phyloP scores from a whole-genome alignment of 2,329 filamentous ascomycete species.

The Fusarium beomiforme region DNA sequence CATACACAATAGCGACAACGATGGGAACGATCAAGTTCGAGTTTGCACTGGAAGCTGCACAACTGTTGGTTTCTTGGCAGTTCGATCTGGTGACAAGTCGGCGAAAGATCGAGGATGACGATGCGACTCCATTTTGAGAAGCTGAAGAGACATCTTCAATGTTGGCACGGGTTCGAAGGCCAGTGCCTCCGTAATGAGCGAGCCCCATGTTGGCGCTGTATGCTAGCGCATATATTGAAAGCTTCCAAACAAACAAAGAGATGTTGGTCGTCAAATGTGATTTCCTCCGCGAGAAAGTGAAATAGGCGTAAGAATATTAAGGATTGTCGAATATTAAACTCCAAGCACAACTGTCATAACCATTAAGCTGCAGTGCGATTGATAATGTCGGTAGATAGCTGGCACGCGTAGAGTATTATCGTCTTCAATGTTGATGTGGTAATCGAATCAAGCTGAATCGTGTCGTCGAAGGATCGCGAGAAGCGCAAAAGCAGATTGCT shows the following conservation, averaged over 20 bases:
- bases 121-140: neutral
- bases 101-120: constrained; percentile 24
- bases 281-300: constrained; percentile 21
- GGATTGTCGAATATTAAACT: constrained; percentile 31
- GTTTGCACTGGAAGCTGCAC: constrained; percentile 63
- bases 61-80: constrained; percentile 52
- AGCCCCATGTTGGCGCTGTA: constrained; percentile 34
- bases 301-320: constrained; percentile 32
- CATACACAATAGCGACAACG: constrained; percentile 76
- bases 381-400: constrained; percentile 10
- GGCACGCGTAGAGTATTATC: constrained; percentile 14
- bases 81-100: constrained; percentile 36
- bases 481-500: constrained; percentile 21
- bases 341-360: constrained; percentile 30
- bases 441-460: constrained; percentile 30
- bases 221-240: constrained; percentile 18
- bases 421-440: constrained; percentile 22
- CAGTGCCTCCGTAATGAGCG: constrained; percentile 29
- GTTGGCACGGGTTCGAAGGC: constrained; percentile 44
- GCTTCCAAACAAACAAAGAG: constrained; percentile 17
- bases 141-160: constrained; percentile 27
- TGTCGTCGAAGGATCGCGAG: constrained; percentile 34
- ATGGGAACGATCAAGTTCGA: constrained; percentile 69
- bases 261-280: constrained; percentile 8
- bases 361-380: constrained; percentile 35